Evolutionary conservation across 306 rosid genomes (phyloP), one percentile per base, ranked within the genome.

Genomic region (Corylus americana): DNA sequence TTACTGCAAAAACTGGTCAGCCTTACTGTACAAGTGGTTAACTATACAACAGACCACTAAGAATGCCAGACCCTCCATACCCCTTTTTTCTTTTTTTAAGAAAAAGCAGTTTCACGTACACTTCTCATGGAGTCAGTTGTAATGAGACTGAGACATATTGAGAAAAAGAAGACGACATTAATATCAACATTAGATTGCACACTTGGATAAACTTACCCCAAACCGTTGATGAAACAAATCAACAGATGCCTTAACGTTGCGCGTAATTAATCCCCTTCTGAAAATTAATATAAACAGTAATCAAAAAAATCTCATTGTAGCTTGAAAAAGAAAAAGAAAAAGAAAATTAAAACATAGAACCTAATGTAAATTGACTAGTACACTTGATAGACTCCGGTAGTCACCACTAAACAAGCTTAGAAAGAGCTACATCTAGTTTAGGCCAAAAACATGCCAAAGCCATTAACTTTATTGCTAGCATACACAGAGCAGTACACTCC

Each of bases 251-350:
- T 87, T 89, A 67, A 82, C 59, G 80, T 94, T 94, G 70, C 98
- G 96, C 0, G 98, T 94, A 84, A 94, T 94, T 83, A 94, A 83
- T 54, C 98, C 98, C 86, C 94, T 83, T 91, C 97, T 93, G 86
- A 22, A 55, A 84, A 54, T 14, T 58, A 53, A 59, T 49, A 74
- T 5, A 39, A 81, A 74, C 53, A 79, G 49, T 44, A 81, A 58
- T 64, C 25, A 76, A 66, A 20, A 13, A 35, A 29, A 12, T 1
- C 9, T 55, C 13, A 54, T 17, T 75, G 49, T 39, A 57, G 70
- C 62, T 67, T 49, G 29, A 25, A 58, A 22, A 16, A 59, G 22
- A 11, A 58, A 22, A 16, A 59, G 22, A 11, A 59, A 25, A 16
- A 59, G 44, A 54, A 51, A 70, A 74, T 45, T 76, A 78, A 49